phyloP scores from a whole-genome alignment of 2,329 filamentous ascomycete genomes.

The Allantophomopsis lycopodina region DNA sequence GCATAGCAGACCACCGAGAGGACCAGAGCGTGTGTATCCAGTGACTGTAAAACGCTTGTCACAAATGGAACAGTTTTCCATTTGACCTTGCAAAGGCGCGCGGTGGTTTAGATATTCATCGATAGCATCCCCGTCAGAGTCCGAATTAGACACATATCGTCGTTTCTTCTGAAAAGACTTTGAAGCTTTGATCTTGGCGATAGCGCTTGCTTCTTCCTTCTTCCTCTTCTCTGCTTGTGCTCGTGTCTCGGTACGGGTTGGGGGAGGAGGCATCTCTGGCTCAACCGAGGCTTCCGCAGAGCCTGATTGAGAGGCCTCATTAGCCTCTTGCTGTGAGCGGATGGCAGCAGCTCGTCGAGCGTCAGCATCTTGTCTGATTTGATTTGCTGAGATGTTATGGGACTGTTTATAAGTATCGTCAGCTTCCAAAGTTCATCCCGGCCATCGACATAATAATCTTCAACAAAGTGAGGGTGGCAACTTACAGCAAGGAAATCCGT shows the following conservation, averaged over 20 bases:
- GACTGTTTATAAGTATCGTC: slow-evolving; percentile 26
- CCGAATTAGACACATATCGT: slow-evolving; percentile 21
- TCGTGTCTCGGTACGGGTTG: slow-evolving; percentile 12
- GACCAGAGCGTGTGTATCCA: slow-evolving; percentile 69
- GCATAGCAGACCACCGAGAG: slow-evolving; percentile 78
- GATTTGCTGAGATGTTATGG: slow-evolving; percentile 55
- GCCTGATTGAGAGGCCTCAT: slow-evolving; percentile 28
- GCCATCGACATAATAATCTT: neutral
- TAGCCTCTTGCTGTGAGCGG: slow-evolving; percentile 10
- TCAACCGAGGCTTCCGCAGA: slow-evolving; percentile 16
- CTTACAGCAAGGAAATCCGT: slow-evolving; percentile 53
- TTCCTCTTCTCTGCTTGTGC: slow-evolving; percentile 16
- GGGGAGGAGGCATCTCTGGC: slow-evolving; percentile 15
- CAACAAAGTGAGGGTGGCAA: slow-evolving; percentile 4
- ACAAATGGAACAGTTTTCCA: slow-evolving; percentile 79
- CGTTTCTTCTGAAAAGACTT: slow-evolving; percentile 42
- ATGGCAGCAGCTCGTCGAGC: slow-evolving; percentile 27
- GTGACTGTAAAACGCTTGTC: slow-evolving; percentile 87
- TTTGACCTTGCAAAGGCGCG: slow-evolving; percentile 46
- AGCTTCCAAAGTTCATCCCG: neutral
- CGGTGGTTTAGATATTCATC: slow-evolving; percentile 32
- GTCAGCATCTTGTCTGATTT: slow-evolving; percentile 36
- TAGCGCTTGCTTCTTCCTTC: slow-evolving; percentile 31
- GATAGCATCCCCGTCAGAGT: slow-evolving; percentile 31
- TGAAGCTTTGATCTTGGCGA: slow-evolving; percentile 47